Percentiles rank a stretch among this genome's conserved stretches.
Conservation (phyloP, 305 asterid species). For the Solanum hybrid region DNA sequence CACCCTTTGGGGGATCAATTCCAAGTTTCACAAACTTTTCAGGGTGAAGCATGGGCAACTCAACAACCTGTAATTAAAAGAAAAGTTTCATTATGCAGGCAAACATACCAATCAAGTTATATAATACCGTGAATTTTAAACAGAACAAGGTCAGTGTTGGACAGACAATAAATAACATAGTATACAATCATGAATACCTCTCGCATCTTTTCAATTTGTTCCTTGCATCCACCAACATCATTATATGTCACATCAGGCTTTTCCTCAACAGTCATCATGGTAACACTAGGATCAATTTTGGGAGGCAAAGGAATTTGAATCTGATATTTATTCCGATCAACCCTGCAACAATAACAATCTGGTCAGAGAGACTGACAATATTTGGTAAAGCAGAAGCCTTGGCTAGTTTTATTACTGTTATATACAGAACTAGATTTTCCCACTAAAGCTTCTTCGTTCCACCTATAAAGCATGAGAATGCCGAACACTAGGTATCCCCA, state of each 20-base stretch:
- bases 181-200: constrained; percentile 45
- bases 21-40: constrained; percentile 95
- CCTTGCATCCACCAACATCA: constrained; percentile 98
- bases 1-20: constrained; percentile 98
- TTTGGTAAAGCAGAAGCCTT: neutral
- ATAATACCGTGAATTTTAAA: neutral
- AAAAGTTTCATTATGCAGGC: neutral
- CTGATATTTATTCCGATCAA: constrained; percentile 91
- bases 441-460: neutral
- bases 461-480: neutral
- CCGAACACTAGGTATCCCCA: neutral
- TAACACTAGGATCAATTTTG: constrained; percentile 94
- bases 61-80: constrained; percentile 56
- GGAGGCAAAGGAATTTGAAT: constrained; percentile 98
- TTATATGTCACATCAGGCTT: constrained; percentile 94
- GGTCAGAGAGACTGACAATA: neutral
- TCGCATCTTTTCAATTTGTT: constrained; percentile 96
- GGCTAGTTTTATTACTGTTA: neutral
- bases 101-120: neutral
- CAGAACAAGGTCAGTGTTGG: neutral
- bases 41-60: constrained; percentile 98
- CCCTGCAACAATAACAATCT: constrained; percentile 35
- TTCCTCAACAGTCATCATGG: constrained; percentile 99
- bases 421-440: neutral
- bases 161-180: neutral